A percentile compares a stretch with the other conserved stretches of the same genome.
These are phyloP conservation scores for Trametes coccinea DNA, from an alignment of 768 basidiomycete species.

Conservation along the genomic window DNA sequence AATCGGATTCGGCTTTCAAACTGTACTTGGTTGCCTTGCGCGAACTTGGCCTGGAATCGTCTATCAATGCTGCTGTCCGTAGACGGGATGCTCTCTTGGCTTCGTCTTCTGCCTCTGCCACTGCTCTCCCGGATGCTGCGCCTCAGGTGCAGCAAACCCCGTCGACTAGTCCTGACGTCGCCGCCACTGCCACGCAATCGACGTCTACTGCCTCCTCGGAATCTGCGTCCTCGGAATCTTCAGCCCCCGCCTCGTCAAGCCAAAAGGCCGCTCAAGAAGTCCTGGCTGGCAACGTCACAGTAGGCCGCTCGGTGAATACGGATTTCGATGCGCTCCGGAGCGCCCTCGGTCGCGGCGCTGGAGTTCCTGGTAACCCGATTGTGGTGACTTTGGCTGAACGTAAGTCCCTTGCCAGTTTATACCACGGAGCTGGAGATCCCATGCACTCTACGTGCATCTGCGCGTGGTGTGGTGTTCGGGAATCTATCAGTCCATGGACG, in stretches of 20 bases:
- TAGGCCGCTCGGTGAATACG: slow-evolving; percentile 16
- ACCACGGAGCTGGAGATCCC: background rate
- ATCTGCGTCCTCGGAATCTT: slow-evolving; percentile 6
- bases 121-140: slow-evolving; percentile 21
- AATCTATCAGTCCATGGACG: too few relatives aligned
- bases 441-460: background rate
- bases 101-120: slow-evolving; percentile 17
- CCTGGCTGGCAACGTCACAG: slow-evolving; percentile 26
- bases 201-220: slow-evolving; percentile 9
- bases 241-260: slow-evolving; percentile 32
- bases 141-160: slow-evolving; percentile 1
- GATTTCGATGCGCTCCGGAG: slow-evolving; percentile 47
- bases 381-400: slow-evolving; percentile 83
- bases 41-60: slow-evolving; percentile 53
- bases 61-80: slow-evolving; percentile 66
- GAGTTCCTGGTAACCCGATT: slow-evolving; percentile 59
- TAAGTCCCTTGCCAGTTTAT: slow-evolving; percentile 38
- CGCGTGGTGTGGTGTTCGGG: too few relatives aligned
- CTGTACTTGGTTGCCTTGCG: slow-evolving; percentile 72
- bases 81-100: slow-evolving; percentile 65
- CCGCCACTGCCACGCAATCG: slow-evolving; percentile 21
- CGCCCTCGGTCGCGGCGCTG: slow-evolving; percentile 44
- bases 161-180: slow-evolving; percentile 21
- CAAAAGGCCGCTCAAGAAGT: slow-evolving; percentile 45
- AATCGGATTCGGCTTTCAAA: slow-evolving; percentile 71